Conservation (phyloP, 352 stramenopile species). For the Globisporangium nagaii region DNA sequence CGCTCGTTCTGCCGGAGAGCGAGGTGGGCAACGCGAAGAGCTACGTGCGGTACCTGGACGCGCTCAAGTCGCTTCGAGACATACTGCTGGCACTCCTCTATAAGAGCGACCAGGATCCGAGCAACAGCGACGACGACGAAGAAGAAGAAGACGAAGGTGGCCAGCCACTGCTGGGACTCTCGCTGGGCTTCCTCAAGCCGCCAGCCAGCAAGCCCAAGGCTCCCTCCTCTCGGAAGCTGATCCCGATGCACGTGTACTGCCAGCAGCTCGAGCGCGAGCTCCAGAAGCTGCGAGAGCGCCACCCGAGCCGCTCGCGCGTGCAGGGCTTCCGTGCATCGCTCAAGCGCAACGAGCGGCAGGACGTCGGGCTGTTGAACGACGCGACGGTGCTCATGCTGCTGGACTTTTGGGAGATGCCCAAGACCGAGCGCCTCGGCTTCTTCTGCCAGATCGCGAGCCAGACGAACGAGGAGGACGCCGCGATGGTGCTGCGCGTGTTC, state of each 20-base stretch:
- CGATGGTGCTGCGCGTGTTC: slow-evolving; percentile 25
- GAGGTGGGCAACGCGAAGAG: slow-evolving; percentile 39
- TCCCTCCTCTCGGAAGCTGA: not conserved
- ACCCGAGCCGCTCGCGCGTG: slow-evolving; percentile 12
- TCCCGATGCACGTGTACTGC: slow-evolving; percentile 61
- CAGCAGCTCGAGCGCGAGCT: slow-evolving; percentile 58
- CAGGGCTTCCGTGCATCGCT: slow-evolving; percentile 5
- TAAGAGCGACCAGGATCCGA: slow-evolving; percentile 16
- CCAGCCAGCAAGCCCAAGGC: not conserved
- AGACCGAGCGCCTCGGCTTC: slow-evolving; percentile 51
- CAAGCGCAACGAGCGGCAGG: slow-evolving; percentile 17
- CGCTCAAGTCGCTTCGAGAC: slow-evolving; percentile 44
- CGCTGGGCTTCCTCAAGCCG: not conserved
- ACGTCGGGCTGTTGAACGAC: slow-evolving; percentile 50
- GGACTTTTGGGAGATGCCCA: slow-evolving; percentile 61
- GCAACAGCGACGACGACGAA: slow-evolving; percentile 10
- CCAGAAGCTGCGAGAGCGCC: slow-evolving; percentile 27
- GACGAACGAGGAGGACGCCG: slow-evolving; percentile 35
- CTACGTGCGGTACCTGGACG: slow-evolving; percentile 51
- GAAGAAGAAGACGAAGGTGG: slow-evolving; percentile 17
- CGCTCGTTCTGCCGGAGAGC: slow-evolving; percentile 39
- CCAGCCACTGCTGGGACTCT: not conserved
- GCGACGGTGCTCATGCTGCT: slow-evolving; percentile 54
- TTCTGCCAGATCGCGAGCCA: slow-evolving; percentile 71
- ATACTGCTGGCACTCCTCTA: slow-evolving; percentile 50